phyloP scores from a whole-genome alignment of 305 asterid genomes.

The Rubia tinctorum region DNA sequence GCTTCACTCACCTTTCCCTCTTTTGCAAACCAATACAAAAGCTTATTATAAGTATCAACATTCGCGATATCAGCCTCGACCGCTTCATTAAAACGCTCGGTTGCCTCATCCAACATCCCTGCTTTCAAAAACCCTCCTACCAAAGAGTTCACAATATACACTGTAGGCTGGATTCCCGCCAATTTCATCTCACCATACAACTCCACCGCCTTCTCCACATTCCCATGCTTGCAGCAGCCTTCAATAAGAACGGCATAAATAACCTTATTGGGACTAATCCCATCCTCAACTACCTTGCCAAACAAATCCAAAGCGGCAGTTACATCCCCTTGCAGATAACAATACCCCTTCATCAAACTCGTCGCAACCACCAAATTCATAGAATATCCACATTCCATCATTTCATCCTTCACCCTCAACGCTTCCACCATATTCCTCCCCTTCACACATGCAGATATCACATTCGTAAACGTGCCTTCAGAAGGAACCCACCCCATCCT shows the following conservation, averaged over 20 bases:
- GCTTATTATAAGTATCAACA: conserved; percentile 52
- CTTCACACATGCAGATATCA: conserved; percentile 55
- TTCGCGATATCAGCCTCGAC: conserved; percentile 55
- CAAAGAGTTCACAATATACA: conserved; percentile 49
- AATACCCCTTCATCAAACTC: conserved; percentile 81
- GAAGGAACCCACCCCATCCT: conserved; percentile 64
- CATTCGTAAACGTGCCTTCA: conserved; percentile 49
- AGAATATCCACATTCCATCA: conserved; percentile 49
- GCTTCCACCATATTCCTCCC: conserved; percentile 62
- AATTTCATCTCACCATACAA: conserved; percentile 51
- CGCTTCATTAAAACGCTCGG: conserved; percentile 45
- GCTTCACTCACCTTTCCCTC: conserved; percentile 53
- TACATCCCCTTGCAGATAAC: conserved; percentile 49
- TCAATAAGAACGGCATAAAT: conserved; percentile 75
- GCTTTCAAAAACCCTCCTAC: conserved; percentile 54
- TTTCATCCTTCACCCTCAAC: conserved; percentile 65
- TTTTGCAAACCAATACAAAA: conserved; percentile 55
- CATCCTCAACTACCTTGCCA: conserved; percentile 42
- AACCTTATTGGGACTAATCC: conserved; percentile 60
- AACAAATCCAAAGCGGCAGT: conserved; percentile 53
- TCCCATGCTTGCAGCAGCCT: conserved; percentile 57
- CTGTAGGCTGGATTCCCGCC: conserved; percentile 52
- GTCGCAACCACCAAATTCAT: conserved; percentile 71
- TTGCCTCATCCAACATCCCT: conserved; percentile 44
- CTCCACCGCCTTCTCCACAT: conserved; percentile 56